phyloP scores from a whole-genome alignment of 1,139 yeast species.

The Wickerhamomyces sp. region DNA sequence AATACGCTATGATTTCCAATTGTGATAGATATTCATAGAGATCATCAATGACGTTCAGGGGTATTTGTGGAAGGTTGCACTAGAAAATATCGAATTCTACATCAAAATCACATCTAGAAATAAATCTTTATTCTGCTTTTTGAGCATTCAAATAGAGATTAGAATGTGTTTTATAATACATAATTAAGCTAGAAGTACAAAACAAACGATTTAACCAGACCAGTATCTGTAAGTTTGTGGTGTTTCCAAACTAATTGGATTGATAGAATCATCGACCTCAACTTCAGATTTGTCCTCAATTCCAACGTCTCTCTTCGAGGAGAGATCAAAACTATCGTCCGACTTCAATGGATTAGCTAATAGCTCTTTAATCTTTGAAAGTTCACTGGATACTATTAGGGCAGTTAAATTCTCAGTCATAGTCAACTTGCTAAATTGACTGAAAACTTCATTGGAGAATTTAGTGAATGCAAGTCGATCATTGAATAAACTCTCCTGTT shows the following conservation, averaged over 20 bases:
- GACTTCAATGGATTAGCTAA: slow-evolving; percentile 15
- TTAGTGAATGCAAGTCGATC: slow-evolving; percentile 64
- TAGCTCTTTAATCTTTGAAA: slow-evolving; percentile 7
- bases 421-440: slow-evolving; percentile 14
- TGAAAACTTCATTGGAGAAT: slow-evolving; percentile 22
- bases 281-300: slow-evolving; percentile 11
- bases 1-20: too few species aligned
- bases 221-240: slow-evolving; percentile 88
- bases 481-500: slow-evolving; percentile 75
- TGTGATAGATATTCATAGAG: too few species aligned
- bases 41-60: too few species aligned
- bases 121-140: too few species aligned
- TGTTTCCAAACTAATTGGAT: slow-evolving; percentile 74
- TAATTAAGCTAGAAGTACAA: too few species aligned
- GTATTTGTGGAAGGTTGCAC: too few species aligned
- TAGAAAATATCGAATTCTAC: too few species aligned
- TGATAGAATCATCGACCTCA: slow-evolving; percentile 32
- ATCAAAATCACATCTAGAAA: too few species aligned
- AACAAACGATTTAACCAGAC: slow-evolving; percentile 62
- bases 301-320: slow-evolving; percentile 14
- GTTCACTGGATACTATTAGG: background rate
- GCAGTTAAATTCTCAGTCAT: background rate
- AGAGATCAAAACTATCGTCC: slow-evolving; percentile 9
- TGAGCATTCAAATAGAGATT: too few species aligned
- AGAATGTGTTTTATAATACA: too few species aligned